Evolutionary conservation across 2,329 filamentous ascomycete species (phyloP).

Genomic region (Apiospora hydei): DNA sequence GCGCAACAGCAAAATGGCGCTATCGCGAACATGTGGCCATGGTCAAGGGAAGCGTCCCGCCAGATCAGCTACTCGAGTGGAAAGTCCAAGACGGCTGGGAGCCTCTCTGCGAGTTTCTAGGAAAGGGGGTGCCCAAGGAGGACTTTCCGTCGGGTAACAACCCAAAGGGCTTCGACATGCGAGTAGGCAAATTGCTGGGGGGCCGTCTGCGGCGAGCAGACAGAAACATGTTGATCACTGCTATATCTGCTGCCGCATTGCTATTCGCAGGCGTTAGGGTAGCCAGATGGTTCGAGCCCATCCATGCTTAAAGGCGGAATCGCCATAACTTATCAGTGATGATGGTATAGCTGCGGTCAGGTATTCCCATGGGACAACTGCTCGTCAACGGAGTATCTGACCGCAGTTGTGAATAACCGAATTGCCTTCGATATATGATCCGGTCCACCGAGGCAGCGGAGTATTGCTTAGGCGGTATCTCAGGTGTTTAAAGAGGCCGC

Average conservation of each 20-base stretch:
- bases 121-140: constrained; percentile 4
- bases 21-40: constrained; percentile 6
- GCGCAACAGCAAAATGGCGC: not conserved
- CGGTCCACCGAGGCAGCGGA: not conserved
- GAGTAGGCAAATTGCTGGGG: not conserved
- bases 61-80: not conserved
- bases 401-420: not conserved
- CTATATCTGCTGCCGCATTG: not conserved
- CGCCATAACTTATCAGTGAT: not conserved
- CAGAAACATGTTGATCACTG: not conserved
- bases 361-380: not conserved
- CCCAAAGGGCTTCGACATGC: not conserved
- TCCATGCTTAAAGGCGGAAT: not conserved
- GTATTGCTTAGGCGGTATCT: not conserved
- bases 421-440: not conserved
- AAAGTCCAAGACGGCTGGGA: not conserved
- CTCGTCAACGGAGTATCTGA: not conserved
- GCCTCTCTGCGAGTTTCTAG: constrained; percentile 7
- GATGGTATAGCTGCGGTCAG: too few species aligned
- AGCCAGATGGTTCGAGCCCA: not conserved
- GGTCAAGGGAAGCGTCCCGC: not conserved
- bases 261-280: not conserved
- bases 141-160: constrained; percentile 14
- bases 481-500: not conserved
- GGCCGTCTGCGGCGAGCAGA: not conserved